These are phyloP conservation scores for Mycena filopes DNA, from an alignment of 768 basidiomycete species.

Conservation along the genomic window DNA sequence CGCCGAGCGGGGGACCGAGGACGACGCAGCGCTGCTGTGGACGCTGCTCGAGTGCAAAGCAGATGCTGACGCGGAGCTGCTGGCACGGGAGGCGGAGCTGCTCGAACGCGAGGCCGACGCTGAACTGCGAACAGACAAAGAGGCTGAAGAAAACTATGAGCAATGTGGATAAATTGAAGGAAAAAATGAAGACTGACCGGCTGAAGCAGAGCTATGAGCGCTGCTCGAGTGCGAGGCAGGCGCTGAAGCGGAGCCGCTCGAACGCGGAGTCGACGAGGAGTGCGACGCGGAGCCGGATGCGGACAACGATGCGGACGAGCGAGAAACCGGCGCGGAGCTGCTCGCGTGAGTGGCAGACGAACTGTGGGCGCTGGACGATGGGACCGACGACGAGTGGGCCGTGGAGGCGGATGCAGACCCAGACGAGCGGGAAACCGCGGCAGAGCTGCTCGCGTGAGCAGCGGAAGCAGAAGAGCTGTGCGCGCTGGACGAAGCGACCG, in stretches of 20 bases:
- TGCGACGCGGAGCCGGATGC: background rate
- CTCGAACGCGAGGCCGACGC: background rate
- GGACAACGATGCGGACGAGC: background rate
- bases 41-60: too few relatives aligned
- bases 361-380: too few relatives aligned
- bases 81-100: too few relatives aligned
- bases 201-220: slow-evolving; percentile 4
- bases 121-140: too few relatives aligned
- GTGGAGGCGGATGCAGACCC: background rate
- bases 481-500: too few relatives aligned
- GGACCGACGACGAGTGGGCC: too few relatives aligned
- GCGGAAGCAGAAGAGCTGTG: background rate
- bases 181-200: background rate
- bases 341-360: background rate
- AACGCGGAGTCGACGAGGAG: slow-evolving; percentile 3
- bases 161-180: background rate
- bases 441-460: slow-evolving; percentile 1
- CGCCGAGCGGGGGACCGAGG: too few relatives aligned
- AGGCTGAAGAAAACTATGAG: background rate
- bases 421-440: background rate
- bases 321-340: background rate
- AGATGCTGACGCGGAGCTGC: too few relatives aligned
- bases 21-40: too few relatives aligned
- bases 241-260: too few relatives aligned
- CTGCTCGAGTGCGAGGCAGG: background rate